Base-by-base conservation (phyloP, 768 basidiomycete species). In the Strobilomyces dryophilus region DNA sequence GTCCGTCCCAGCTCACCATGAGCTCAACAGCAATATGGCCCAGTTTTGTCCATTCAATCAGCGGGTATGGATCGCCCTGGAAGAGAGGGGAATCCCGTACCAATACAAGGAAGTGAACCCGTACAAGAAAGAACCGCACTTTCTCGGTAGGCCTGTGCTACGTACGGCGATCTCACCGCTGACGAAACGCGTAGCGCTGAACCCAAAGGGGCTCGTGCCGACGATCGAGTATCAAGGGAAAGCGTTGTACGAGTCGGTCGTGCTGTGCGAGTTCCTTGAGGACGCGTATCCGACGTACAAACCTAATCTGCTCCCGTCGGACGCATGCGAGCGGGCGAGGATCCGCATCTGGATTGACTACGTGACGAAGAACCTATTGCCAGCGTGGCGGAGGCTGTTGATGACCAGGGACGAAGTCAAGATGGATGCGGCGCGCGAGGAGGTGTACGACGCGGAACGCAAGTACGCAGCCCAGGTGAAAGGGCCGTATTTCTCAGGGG, bases 131-230 rank as follows among this genome's bases (percentile, higher is more conserved):
- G 31, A 32, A 32, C 31, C 5, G 31, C 31, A 32, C 11, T 32
- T 32, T 8, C 31, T 32, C 31, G 5, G 31, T 32, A 54, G 34
- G 74, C 41, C 46, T 10, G 15, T 10, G 14, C 7, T 34, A 15
- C 31, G 45, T 45, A 5, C 24, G 27, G 3, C 4, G 12, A 31
- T 21, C 27, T 1, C 14, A 7, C 5, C 5, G 14, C 40, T 40
- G 5, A 40, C 14, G 9, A 3, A 10, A 5, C 4, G 15, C 21
- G 39, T 8, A 49, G 74, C 73, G 32, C 76, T 88, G 59, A 86
- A 85, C 54, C 85, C 87, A 0, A 84, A 82, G 60, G 86, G 87
- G 6, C 76, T 87, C 41, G 85, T 89, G 11, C 85, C 86, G 0
- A 72, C 78, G 0, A 73, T 83, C 63, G 77, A 79, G 48, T 78